A percentile compares a stretch with the other conserved stretches of the same genome.
These are phyloP conservation scores for Puccinellia tenuiflora DNA, from an alignment of 176 grass and related monocot genomes.

Conservation along the genomic window DNA sequence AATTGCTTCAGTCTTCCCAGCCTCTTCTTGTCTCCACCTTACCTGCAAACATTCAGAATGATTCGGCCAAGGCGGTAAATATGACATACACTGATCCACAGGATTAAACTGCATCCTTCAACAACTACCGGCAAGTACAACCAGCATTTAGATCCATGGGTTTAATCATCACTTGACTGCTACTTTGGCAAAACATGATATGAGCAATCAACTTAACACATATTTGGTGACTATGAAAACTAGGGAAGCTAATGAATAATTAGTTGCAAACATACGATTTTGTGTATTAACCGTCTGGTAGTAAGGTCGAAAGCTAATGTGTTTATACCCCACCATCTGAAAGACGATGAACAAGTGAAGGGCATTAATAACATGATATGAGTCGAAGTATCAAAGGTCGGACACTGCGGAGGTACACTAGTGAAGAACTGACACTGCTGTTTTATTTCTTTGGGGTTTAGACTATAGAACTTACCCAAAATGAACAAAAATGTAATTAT, in stretches of 20 bases:
- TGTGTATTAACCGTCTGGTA: not conserved
- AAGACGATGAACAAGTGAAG: not conserved
- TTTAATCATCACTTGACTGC: not conserved
- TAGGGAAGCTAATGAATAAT: not conserved
- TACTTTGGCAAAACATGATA: not conserved
- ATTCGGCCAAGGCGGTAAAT: not conserved
- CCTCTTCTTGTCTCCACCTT: conserved; percentile 56
- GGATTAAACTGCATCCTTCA: not conserved
- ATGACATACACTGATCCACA: not conserved
- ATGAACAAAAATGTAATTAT: conserved; percentile 9
- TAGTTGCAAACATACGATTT: not conserved
- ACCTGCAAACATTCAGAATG: conserved; percentile 35
- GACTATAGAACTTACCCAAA: not conserved
- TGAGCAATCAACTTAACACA: not conserved
- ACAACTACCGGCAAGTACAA: not conserved
- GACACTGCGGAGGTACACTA: not conserved
- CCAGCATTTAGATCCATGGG: not conserved
- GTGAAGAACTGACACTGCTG: not conserved
- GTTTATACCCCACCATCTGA: not conserved
- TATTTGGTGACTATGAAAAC: not conserved
- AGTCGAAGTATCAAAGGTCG: not conserved
- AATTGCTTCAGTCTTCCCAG: conserved; percentile 52
- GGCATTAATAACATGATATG: not conserved
- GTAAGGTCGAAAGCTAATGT: not conserved
- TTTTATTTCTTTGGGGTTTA: not conserved